Base-by-base conservation (phyloP, 164 flowering plant species). In the Stephania yunnanensis region DNA sequence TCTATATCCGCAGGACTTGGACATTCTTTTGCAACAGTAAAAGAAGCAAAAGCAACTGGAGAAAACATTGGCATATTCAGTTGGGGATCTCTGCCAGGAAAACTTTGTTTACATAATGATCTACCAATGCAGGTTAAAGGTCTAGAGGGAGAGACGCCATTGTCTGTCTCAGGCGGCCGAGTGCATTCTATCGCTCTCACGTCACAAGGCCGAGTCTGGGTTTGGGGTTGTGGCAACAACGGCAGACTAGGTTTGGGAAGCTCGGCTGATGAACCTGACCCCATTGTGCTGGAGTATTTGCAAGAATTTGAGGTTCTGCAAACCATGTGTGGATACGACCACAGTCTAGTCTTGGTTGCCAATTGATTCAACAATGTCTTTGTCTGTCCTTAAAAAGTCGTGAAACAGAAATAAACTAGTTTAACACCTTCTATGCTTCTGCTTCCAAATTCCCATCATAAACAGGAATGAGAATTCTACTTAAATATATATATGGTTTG, bases 41-140 rank as follows among this genome's bases (percentile, higher is more conserved):
- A 25, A 25, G 25, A 25, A 25, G 25, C 25, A 25, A 25, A 25
- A 25, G 25, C 86, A 13, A 52, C 82, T 3, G 77, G 79, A 71
- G 77, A 79, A 71, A 78, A 78, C 61, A 77, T 0, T 10, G 45
- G 25, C 45, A 67, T 88, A 9, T 20, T 87, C 22, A 85, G 97
- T 52, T 93, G 97, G 97, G 98, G 97, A 55, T 87, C 82, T 74
- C 96, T 91, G 83, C 93, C 90, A 7, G 96, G 98, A 19, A 88
- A 94, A 69, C 22, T 46, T 13, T 95, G 95, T 25, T 81, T 76
- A 1, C 84, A 79, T 52, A 80, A 80, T 70, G 17, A 36, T 36
- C 42, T 81, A 29, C 92, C 95, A 4, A 13, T 52, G 69, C 52
- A 73, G 78, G 87, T 91, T 15, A 85, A 80, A 36, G 90, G 85